Percentiles rank a stretch among this genome's conserved stretches.
Evolutionary conservation across 2,329 filamentous ascomycete species (phyloP).

Genomic region (Ophiobolus disseminans): DNA sequence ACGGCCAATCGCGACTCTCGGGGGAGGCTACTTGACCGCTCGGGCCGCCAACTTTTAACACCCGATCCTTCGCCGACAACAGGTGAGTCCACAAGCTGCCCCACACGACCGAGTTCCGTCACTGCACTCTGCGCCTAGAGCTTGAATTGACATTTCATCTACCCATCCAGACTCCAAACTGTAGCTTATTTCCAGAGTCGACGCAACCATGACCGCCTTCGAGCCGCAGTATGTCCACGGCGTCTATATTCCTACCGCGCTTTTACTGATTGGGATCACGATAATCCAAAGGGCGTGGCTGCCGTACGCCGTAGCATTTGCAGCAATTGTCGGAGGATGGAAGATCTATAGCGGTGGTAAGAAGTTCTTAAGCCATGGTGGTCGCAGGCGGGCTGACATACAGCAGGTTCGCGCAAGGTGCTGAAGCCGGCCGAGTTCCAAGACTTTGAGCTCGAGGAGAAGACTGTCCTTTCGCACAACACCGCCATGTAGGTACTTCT

Average conservation of each 20-base stretch:
- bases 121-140: background rate
- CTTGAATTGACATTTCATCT: slow-evolving; percentile 4
- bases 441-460: slow-evolving; percentile 90
- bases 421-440: slow-evolving; percentile 89
- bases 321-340: slow-evolving; percentile 70
- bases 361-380: slow-evolving; percentile 38
- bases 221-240: slow-evolving; percentile 74
- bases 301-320: slow-evolving; percentile 72
- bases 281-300: slow-evolving; percentile 78
- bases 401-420: slow-evolving; percentile 62
- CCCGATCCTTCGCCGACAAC: slow-evolving; percentile 18
- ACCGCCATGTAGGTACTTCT: slow-evolving; percentile 78
- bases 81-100: slow-evolving; percentile 6
- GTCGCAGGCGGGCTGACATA: background rate
- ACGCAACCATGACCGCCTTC: slow-evolving; percentile 22
- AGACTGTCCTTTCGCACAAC: slow-evolving; percentile 96
- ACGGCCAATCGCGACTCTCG: slow-evolving; percentile 19
- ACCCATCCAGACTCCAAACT: background rate
- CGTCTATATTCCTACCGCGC: slow-evolving; percentile 81
- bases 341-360: slow-evolving; percentile 76
- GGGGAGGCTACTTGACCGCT: slow-evolving; percentile 15
- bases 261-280: slow-evolving; percentile 76
- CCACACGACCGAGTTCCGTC: slow-evolving; percentile 6
- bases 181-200: background rate
- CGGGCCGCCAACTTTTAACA: slow-evolving; percentile 18